Conservation (phyloP, 2,329 filamentous ascomycete species). For the Xylariaceae sp. region DNA sequence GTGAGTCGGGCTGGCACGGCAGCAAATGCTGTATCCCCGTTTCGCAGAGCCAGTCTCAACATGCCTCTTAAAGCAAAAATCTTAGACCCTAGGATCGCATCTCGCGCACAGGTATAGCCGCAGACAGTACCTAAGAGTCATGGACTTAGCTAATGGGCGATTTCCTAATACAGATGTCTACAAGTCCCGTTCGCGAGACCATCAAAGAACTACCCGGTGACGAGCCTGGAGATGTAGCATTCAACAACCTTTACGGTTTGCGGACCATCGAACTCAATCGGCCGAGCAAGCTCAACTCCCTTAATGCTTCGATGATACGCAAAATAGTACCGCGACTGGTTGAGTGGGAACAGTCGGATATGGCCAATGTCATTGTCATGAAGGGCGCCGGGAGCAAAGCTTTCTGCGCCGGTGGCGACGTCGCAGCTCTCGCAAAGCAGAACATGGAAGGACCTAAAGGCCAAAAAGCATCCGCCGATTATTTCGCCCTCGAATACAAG, state of each 20-base stretch:
- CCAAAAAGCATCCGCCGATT: slow-evolving; percentile 76
- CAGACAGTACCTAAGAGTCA: neutral
- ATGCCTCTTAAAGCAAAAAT: slow-evolving; percentile 88
- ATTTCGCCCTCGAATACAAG: slow-evolving; percentile 95
- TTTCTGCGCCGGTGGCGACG: slow-evolving; percentile 93
- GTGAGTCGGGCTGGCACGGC: slow-evolving; percentile 59
- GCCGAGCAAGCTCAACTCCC: slow-evolving; percentile 87
- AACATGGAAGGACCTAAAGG: slow-evolving; percentile 74
- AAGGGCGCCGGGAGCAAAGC: slow-evolving; percentile 86
- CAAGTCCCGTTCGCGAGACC: slow-evolving; percentile 31
- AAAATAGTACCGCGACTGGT: slow-evolving; percentile 90
- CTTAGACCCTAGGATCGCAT: slow-evolving; percentile 61
- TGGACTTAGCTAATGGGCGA: neutral
- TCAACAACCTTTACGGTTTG: slow-evolving; percentile 86
- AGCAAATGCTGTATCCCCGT: slow-evolving; percentile 51
- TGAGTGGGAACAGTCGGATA: slow-evolving; percentile 93
- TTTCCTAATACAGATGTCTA: slow-evolving; percentile 52
- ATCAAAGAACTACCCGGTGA: slow-evolving; percentile 69
- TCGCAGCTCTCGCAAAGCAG: slow-evolving; percentile 75
- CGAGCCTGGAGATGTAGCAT: slow-evolving; percentile 88
- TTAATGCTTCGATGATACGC: slow-evolving; percentile 91
- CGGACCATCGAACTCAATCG: slow-evolving; percentile 94
- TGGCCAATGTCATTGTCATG: slow-evolving; percentile 91
- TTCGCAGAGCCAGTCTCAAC: slow-evolving; percentile 50
- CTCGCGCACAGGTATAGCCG: slow-evolving; percentile 54